These are phyloP conservation scores for Discostella pseudostelligera DNA, from an alignment of 108 stramenopile genomes.

Conservation along the genomic window DNA sequence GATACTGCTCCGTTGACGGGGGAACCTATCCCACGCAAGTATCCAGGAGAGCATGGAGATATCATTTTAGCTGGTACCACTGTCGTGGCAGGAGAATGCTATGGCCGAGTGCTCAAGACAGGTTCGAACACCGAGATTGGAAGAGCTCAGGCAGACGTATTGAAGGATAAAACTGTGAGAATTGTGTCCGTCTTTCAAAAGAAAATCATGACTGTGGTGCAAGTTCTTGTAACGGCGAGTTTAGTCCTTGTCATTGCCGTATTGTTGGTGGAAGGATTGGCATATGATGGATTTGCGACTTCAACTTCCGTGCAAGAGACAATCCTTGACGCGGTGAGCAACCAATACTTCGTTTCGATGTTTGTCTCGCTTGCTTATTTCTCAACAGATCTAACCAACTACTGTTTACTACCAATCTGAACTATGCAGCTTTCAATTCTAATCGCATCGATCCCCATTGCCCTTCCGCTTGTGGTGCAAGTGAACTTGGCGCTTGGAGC, in stretches of 20 bases:
- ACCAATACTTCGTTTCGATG: conserved; percentile 3
- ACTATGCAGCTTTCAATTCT: conserved; percentile 53
- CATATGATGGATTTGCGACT: conserved; percentile 50
- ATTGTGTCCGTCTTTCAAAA: conserved; percentile 69
- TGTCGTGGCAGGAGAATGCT: conserved; percentile 66
- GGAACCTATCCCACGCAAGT: conserved; percentile 76
- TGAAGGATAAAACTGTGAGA: conserved; percentile 63
- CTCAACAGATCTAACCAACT: neutral
- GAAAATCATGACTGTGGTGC: conserved; percentile 70
- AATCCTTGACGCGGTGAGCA: conserved; percentile 48
- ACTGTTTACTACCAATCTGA: neutral
- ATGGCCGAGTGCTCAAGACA: conserved; percentile 59
- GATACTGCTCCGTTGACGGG: conserved; percentile 85
- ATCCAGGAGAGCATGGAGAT: conserved; percentile 51
- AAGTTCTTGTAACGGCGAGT: conserved; percentile 52
- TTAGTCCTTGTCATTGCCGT: conserved; percentile 62
- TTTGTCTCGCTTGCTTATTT: neutral
- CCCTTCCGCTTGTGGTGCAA: conserved; percentile 79
- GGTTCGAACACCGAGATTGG: conserved; percentile 79
- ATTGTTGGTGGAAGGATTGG: conserved; percentile 51
- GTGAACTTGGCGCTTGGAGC: conserved; percentile 88
- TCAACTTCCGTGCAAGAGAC: conserved; percentile 24
- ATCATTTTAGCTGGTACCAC: conserved; percentile 61
- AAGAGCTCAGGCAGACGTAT: conserved; percentile 58
- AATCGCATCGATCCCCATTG: conserved; percentile 86